Conservation (phyloP, 441 rosid genomes). For the Croton laevigatus region DNA sequence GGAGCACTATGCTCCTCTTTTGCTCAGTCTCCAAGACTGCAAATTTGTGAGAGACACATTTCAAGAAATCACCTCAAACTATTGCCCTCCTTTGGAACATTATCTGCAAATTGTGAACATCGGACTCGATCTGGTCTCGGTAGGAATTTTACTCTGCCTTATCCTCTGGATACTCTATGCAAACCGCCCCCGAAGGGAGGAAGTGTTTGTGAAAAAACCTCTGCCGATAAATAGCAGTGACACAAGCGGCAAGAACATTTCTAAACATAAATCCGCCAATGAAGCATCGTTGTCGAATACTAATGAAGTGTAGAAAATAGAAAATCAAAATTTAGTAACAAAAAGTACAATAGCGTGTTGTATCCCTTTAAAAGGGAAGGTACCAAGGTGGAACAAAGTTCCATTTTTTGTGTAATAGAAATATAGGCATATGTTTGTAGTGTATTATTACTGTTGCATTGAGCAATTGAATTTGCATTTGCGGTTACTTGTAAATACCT, state of each 20-base stretch:
- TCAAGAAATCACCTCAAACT: constrained; percentile 55
- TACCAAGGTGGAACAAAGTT: constrained; percentile 44
- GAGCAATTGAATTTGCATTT: neutral
- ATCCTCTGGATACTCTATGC: constrained; percentile 85
- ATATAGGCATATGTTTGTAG: neutral
- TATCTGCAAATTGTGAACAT: constrained; percentile 65
- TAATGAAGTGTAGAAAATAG: constrained; percentile 27
- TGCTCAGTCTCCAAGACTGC: constrained; percentile 84
- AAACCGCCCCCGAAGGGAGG: constrained; percentile 99
- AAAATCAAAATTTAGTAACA: constrained; percentile 9
- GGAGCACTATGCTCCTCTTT: constrained; percentile 73
- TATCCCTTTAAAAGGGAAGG: constrained; percentile 15
- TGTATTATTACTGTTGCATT: neutral
- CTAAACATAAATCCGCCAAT: constrained; percentile 5
- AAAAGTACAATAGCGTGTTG: neutral
- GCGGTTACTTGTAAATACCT: neutral
- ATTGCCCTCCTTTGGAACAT: constrained; percentile 72
- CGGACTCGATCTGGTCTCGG: constrained; percentile 78
- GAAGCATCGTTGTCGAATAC: constrained; percentile 8
- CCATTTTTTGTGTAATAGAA: constrained; percentile 31
- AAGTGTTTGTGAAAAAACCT: constrained; percentile 61
- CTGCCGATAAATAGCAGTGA: constrained; percentile 26
- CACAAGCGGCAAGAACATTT: constrained; percentile 15
- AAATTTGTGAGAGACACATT: constrained; percentile 79
- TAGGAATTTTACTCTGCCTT: constrained; percentile 80